phyloP scores from a whole-genome alignment of 306 rosid genomes.

The Cotoneaster glaucophyllus region DNA sequence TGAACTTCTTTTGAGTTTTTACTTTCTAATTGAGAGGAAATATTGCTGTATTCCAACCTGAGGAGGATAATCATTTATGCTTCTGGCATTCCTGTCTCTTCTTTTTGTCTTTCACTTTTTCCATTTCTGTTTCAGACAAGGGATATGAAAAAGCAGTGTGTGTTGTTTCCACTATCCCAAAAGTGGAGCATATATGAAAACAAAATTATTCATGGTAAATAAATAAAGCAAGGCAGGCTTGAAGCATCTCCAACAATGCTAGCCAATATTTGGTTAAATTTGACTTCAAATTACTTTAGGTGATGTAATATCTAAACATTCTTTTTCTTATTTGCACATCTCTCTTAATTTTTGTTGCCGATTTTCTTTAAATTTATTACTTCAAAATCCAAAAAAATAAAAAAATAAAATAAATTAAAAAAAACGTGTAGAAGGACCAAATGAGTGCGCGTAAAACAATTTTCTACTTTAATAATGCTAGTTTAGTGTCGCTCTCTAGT shows the following conservation, averaged over 20 bases:
- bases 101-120: conserved; percentile 1
- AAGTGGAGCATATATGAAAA: neutral
- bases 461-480: neutral
- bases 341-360: no score
- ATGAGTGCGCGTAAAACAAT: neutral
- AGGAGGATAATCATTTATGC: conserved; percentile 3
- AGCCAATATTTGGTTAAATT: no score
- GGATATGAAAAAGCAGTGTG: neutral
- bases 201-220: conserved; percentile 8
- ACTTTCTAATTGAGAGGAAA: neutral
- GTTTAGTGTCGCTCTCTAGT: no score
- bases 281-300: no score
- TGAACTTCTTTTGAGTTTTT: neutral
- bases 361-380: no score
- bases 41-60: conserved; percentile 2
- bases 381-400: no score
- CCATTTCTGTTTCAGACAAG: neutral
- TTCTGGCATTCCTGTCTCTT: conserved; percentile 6
- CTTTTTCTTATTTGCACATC: no score
- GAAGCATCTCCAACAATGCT: neutral
- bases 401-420: no score
- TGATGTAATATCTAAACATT: no score
- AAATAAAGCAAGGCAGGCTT: neutral
- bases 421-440: no score
- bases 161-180: neutral